Percentiles rank a stretch among this genome's conserved stretches.
phyloP scores from a whole-genome alignment of 345 rosid genomes.

The Schrenkiella parvula region DNA sequence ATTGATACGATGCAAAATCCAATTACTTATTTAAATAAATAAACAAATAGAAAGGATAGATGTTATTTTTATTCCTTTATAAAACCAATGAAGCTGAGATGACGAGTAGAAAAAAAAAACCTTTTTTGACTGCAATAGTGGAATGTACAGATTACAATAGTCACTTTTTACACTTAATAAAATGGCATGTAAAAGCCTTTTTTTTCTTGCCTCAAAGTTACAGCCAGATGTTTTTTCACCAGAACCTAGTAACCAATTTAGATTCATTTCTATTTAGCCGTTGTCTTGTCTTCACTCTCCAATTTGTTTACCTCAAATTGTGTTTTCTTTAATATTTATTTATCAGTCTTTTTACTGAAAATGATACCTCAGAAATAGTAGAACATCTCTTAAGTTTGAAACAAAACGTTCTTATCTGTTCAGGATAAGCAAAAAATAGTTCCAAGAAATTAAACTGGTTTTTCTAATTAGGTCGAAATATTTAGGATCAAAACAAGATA shows the following conservation, averaged over 20 bases:
- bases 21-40: background rate
- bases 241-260: slow-evolving; percentile 22
- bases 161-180: slow-evolving; percentile 30
- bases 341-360: background rate
- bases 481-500: background rate
- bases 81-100: slow-evolving; percentile 21
- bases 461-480: background rate
- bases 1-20: slow-evolving; percentile 33
- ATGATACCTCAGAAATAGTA: background rate
- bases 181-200: slow-evolving; percentile 20
- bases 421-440: background rate
- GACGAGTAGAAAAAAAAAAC: background rate
- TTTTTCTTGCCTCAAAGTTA: slow-evolving; percentile 34
- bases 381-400: background rate
- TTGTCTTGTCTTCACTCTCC: slow-evolving; percentile 11
- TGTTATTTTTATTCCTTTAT: slow-evolving; percentile 3
- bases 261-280: slow-evolving; percentile 25
- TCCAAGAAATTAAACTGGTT: background rate
- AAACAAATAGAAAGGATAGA: background rate
- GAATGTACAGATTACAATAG: slow-evolving; percentile 24
- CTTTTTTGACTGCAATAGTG: slow-evolving; percentile 36
- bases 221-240: slow-evolving; percentile 32
- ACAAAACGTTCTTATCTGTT: background rate
- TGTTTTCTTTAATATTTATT: background rate
- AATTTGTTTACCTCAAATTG: background rate